Evolutionary conservation across 305 asterid genomes (phyloP), one percentile per base, ranked within the genome.

Genomic region (Fraxinus dipetala): DNA sequence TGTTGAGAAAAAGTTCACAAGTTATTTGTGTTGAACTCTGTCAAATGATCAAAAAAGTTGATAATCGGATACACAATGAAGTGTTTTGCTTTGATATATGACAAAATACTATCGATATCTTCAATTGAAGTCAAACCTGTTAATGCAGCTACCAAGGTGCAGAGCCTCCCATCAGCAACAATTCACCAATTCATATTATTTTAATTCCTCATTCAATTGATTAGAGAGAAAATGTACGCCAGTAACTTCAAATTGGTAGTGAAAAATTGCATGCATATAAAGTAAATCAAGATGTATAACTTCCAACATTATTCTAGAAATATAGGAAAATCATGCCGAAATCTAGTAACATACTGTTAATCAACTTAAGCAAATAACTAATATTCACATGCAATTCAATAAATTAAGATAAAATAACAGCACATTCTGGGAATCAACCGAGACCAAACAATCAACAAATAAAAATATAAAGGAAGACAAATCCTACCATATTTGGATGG

Each of bases 401-500:
- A 77, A 20, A 24, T 6, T 10, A 18, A 76, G 14, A 79, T 40
- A 14, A 84, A 78, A 36, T 36, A 34, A 22, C 35, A 35, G 40
- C 80, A 35, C 80, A 76, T 26, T 67, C 18, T 35, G 63, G 81
- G 34, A 76, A 75, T 63, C 75, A 70, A 11, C 86, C 61, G 20
- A 72, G 24, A 3, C 38, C 24, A 79, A 48, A 48, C 59, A 48
- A 48, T 48, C 20, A 48, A 48, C 59, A 48, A 48, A 72, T 9
- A 72, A 10, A 8, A 31, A 6, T 63, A 78, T 13, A 32, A 8
- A n/a, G 32, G 24, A n/a, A 32, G 0, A 83, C 56, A 79, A 11
- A 13, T 83, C 63, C 38, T 91, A 92, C 97, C 97, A 92, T 92
- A 73, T 83, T 61, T 73, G 78, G 87, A 75, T 78, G 84, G 87